Evolutionary conservation across 1,284 basidiomycete genomes (phyloP).

Genomic region (Neotropicomus parvogracilis): DNA sequence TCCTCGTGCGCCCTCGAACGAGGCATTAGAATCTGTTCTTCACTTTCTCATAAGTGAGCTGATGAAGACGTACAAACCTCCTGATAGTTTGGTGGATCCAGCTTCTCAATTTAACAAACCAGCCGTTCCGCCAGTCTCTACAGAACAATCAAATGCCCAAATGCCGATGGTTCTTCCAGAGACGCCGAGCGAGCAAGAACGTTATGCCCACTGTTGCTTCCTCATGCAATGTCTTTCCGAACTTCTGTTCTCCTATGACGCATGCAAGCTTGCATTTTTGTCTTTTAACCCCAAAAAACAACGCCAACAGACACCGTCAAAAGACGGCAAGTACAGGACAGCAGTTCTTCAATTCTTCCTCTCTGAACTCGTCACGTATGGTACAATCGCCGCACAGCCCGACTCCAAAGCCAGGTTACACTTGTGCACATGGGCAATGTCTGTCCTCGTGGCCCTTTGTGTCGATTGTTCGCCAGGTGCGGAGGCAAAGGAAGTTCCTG

Average conservation of each 20-base stretch:
- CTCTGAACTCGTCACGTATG: conserved; percentile 73
- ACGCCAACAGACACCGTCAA: conserved; percentile 55
- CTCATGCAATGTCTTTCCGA: conserved; percentile 92
- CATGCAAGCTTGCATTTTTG: conserved; percentile 87
- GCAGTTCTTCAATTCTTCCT: conserved; percentile 75
- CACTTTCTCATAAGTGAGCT: conserved; percentile 75
- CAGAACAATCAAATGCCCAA: conserved; percentile 22
- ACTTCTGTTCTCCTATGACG: conserved; percentile 88
- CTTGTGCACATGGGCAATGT: conserved; percentile 87
- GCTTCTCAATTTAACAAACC: conserved; percentile 18
- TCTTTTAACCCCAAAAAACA: conserved; percentile 71
- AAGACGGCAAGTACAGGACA: conserved; percentile 61
- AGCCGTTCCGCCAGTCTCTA: not conserved
- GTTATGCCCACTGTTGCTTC: conserved; percentile 74
- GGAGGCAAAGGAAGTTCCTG: conserved; percentile 73
- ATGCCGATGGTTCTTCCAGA: conserved; percentile 10
- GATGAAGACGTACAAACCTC: conserved; percentile 53
- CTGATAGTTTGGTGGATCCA: conserved; percentile 14
- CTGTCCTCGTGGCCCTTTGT: conserved; percentile 87
- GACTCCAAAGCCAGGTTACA: conserved; percentile 56
- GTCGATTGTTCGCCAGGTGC: conserved; percentile 69
- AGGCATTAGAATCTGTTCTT: conserved; percentile 61
- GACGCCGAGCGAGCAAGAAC: conserved; percentile 34
- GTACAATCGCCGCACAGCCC: conserved; percentile 62
- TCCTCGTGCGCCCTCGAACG: conserved; percentile 35